phyloP scores from a whole-genome alignment of 768 basidiomycete genomes.

The Paxillus rubicundulus region DNA sequence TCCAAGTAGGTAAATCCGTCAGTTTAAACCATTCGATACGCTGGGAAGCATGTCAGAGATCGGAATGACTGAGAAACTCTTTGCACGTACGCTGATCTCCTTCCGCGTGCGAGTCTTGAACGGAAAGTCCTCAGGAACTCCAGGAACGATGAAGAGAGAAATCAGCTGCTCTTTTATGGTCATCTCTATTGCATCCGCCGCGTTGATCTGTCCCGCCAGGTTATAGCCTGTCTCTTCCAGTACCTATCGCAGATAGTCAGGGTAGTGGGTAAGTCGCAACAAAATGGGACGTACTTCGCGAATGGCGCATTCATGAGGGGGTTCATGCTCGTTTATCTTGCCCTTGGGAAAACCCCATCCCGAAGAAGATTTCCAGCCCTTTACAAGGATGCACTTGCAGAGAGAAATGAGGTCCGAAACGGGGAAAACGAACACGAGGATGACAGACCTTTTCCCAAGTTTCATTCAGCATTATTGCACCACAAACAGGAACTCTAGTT shows the following conservation, averaged over 20 bases:
- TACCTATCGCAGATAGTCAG: constrained; percentile 54
- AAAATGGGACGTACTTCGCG: constrained; percentile 66
- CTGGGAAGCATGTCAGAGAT: constrained; percentile 40
- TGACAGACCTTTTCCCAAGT: constrained; percentile 83
- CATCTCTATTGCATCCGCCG: constrained; percentile 73
- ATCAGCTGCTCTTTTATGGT: constrained; percentile 89
- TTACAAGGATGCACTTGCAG: constrained; percentile 88
- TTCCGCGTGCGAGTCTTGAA: constrained; percentile 96
- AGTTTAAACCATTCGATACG: constrained; percentile 97
- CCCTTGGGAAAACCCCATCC: constrained; percentile 99
- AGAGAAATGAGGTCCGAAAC: constrained; percentile 9
- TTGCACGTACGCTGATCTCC: constrained; percentile 85
- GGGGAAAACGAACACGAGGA: constrained; percentile 3
- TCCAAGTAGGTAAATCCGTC: constrained; percentile 91
- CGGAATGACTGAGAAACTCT: constrained; percentile 1
- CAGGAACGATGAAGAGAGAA: constrained; percentile 85
- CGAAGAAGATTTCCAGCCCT: constrained; percentile 95
- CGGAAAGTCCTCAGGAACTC: constrained; percentile 80
- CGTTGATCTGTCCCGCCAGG: constrained; percentile 61
- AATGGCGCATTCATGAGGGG: constrained; percentile 77
- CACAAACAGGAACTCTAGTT: constrained; percentile 94
- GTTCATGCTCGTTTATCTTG: constrained; percentile 97
- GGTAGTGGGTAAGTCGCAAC: neutral
- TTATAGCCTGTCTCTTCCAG: constrained; percentile 98
- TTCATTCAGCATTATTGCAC: constrained; percentile 92